Conservation (phyloP, 2,329 filamentous ascomycete species). For the Didymella glomerata region DNA sequence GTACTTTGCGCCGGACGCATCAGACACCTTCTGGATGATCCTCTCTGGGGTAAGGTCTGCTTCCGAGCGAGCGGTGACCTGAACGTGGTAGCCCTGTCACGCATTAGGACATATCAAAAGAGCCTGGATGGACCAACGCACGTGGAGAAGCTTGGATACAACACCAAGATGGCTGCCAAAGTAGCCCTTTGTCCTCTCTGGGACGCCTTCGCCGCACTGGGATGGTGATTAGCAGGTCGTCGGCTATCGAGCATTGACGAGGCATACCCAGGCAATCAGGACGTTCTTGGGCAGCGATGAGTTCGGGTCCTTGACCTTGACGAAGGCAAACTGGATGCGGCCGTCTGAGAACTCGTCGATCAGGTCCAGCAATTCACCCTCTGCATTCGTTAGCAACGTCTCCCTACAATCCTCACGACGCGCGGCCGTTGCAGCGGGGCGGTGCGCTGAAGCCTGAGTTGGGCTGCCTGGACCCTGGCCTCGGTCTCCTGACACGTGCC, state of each 20-base stretch:
- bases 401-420: neutral
- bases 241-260: neutral
- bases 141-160: constrained; percentile 89
- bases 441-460: constrained; percentile 21
- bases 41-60: constrained; percentile 84
- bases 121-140: constrained; percentile 47
- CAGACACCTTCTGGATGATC: constrained; percentile 92
- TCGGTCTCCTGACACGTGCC: neutral
- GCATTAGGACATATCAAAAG: constrained; percentile 30
- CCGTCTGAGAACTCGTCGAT: constrained; percentile 97
- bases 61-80: constrained; percentile 93
- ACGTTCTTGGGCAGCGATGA: constrained; percentile 88
- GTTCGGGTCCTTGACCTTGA: constrained; percentile 96
- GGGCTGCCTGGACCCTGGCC: constrained; percentile 21
- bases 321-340: constrained; percentile 94
- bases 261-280: constrained; percentile 81
- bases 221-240: constrained; percentile 17
- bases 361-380: constrained; percentile 88
- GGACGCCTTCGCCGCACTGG: constrained; percentile 92
- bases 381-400: constrained; percentile 55
- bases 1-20: constrained; percentile 95
- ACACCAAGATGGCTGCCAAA: constrained; percentile 93
- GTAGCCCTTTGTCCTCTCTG: constrained; percentile 98
- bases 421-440: neutral
- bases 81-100: constrained; percentile 85